Percentiles rank a stretch among this genome's conserved stretches.
These are phyloP conservation scores for Lactifluus hygrophoroides DNA, from an alignment of 768 basidiomycete species.

Conservation along the genomic window DNA sequence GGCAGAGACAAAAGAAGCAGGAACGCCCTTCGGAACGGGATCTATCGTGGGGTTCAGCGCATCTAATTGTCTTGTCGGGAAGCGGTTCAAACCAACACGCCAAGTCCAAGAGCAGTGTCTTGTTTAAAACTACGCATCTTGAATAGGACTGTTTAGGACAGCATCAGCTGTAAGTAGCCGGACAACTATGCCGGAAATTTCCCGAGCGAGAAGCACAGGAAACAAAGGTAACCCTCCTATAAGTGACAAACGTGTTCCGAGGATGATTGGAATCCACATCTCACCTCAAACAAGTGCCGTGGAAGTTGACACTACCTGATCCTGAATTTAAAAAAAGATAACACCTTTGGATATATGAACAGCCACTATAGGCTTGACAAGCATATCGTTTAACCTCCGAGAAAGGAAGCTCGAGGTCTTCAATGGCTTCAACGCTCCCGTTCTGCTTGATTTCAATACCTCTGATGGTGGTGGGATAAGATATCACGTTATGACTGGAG, in stretches of 20 bases:
- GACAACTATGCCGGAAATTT: conserved; percentile 68
- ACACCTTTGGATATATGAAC: background rate
- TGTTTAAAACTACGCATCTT: conserved; percentile 54
- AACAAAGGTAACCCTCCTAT: conserved; percentile 42
- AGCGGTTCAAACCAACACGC: background rate
- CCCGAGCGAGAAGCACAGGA: conserved; percentile 69
- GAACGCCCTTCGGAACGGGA: conserved; percentile 53
- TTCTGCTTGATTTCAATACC: conserved; percentile 64
- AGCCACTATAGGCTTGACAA: conserved; percentile 33
- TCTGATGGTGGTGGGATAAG: conserved; percentile 49
- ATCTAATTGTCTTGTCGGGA: conserved; percentile 35
- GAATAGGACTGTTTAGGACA: conserved; percentile 50
- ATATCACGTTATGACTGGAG: conserved; percentile 28
- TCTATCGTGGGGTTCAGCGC: conserved; percentile 50
- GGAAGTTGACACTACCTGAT: conserved; percentile 81
- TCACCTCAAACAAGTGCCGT: conserved; percentile 73
- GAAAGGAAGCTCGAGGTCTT: conserved; percentile 59
- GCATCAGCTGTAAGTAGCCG: conserved; percentile 57
- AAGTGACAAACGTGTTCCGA: background rate
- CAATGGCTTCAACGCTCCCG: conserved; percentile 71
- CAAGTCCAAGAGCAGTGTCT: no score
- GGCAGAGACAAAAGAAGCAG: conserved; percentile 55
- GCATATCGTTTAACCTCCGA: conserved; percentile 51
- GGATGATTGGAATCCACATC: conserved; percentile 22
- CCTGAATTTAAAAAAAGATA: conserved; percentile 29